Conservation (phyloP, 306 rosid species). For the Senna siamea region DNA sequence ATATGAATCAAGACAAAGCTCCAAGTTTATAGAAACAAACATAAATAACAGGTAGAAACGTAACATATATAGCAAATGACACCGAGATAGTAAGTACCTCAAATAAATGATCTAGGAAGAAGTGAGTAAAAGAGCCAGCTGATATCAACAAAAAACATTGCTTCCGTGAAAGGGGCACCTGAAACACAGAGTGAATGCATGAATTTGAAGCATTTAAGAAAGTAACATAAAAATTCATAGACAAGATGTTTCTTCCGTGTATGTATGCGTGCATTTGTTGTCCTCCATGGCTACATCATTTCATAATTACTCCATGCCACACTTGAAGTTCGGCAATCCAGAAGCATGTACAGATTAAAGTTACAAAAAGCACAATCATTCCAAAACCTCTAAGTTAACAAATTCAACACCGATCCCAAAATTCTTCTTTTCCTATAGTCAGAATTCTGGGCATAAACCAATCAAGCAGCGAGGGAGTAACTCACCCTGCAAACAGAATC, state of each 20-base stretch:
- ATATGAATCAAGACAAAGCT: not conserved
- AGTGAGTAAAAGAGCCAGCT: conserved; percentile 88
- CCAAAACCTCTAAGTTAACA: not conserved
- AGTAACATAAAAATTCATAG: not conserved
- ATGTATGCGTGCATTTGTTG: no score
- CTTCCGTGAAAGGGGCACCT: conserved; percentile 71
- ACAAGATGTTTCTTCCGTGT: not conserved
- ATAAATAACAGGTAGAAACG: not conserved
- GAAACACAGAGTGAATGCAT: conserved; percentile 22
- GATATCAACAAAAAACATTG: conserved; percentile 76
- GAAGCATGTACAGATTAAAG: not conserved
- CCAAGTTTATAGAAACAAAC: not conserved
- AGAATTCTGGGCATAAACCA: no score
- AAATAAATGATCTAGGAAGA: conserved; percentile 84
- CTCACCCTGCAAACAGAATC: conserved; percentile 64
- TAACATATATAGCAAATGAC: not conserved
- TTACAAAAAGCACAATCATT: not conserved
- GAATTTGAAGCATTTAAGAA: not conserved
- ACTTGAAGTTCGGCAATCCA: not conserved
- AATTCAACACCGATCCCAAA: not conserved
- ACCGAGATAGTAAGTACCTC: conserved; percentile 63
- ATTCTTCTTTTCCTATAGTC: no score
- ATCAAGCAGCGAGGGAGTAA: no score
- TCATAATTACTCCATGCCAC: not conserved
- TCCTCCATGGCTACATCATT: not conserved